phyloP scores from a whole-genome alignment of 805 yeast species.

The Maudiozyma serrabonitensis region DNA sequence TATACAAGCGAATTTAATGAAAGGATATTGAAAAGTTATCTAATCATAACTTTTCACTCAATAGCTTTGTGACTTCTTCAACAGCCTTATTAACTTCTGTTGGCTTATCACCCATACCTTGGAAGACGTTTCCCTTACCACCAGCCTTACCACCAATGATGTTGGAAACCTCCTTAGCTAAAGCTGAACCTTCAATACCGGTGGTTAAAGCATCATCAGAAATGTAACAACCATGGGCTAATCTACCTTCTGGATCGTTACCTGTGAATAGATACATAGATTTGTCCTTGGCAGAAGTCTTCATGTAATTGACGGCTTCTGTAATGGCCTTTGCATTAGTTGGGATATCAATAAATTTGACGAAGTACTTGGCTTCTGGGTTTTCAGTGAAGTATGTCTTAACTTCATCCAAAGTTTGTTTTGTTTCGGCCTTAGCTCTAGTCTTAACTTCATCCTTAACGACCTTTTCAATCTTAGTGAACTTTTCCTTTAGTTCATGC shows the following conservation, averaged over 20 bases:
- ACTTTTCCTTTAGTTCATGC: slow-evolving; percentile 62
- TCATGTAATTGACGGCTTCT: slow-evolving; percentile 80
- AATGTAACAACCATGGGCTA: slow-evolving; percentile 93
- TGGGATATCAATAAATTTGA: slow-evolving; percentile 56
- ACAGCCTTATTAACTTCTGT: slow-evolving; percentile 65
- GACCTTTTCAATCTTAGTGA: slow-evolving; percentile 70
- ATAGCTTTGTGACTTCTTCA: slow-evolving; percentile 50
- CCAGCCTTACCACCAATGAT: slow-evolving; percentile 95
- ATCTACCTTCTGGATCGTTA: slow-evolving; percentile 48
- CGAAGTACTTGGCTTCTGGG: slow-evolving; percentile 47
- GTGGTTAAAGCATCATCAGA: slow-evolving; percentile 58
- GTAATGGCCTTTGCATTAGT: slow-evolving; percentile 90
- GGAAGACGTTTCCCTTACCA: slow-evolving; percentile 93
- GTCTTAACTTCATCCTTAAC: slow-evolving; percentile 82
- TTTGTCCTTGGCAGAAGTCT: slow-evolving; percentile 64
- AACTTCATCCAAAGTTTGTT: slow-evolving; percentile 70
- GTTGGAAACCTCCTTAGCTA: slow-evolving; percentile 61
- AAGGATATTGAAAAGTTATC: background rate
- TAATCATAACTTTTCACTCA: slow-evolving; percentile 46
- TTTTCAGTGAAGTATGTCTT: slow-evolving; percentile 53
- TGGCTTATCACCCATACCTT: slow-evolving; percentile 90
- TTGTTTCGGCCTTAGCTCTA: slow-evolving; percentile 79
- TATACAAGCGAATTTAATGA: background rate
- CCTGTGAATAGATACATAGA: slow-evolving; percentile 77
- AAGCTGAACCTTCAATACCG: slow-evolving; percentile 66